Evolutionary conservation across 164 flowering plant species (phyloP), one percentile per base, ranked within the genome.

Genomic region (Stephania yunnanensis): DNA sequence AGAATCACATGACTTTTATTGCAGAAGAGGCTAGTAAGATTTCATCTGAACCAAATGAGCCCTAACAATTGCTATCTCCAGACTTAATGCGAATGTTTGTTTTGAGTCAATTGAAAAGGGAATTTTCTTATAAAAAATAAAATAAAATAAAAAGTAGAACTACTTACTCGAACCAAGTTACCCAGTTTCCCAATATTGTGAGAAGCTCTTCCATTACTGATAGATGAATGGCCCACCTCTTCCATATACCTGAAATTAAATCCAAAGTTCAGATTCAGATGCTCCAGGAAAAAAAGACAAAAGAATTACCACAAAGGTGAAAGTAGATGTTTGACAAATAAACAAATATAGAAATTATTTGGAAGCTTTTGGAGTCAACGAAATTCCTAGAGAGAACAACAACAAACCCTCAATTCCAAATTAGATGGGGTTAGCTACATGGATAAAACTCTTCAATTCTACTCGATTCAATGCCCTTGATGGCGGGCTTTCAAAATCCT

Each of bases 181-280:
- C 97, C 94, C 76, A 96, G 85, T 61, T 86, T 88, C 74, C 98
- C 98, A 79, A 92, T 82, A 78, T 70, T 86, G 79, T 93, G 93
- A 77, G 94, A 84, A 81, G 89, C 86, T 31, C 99, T 90, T 55
- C 79, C 87, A 86, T 87, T 90, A 73, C 74, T 83, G 45, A 71
- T 58, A 65, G 89, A 80, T 15, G 93, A 80, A 81, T 86, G 77
- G 52, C 86, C 91, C 36, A 80, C 83, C 81, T 89, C 93, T 77
- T 87, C 86, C 86, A 91, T 79, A 82, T 90, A 92, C 74, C 99
- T 96, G 84, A 74, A 74, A 74, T 9, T 45, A 31, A 74, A 0
- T n/a, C 53, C 13, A 10, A 73, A 22, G 29, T n/a, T 53, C 46
- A 63, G 10, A 69, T 68, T 53, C 46, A 63, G 10, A 69, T 68